These are phyloP conservation scores for Nadsonia fulvescens DNA, from an alignment of 805 yeast species.

Conservation along the genomic window DNA sequence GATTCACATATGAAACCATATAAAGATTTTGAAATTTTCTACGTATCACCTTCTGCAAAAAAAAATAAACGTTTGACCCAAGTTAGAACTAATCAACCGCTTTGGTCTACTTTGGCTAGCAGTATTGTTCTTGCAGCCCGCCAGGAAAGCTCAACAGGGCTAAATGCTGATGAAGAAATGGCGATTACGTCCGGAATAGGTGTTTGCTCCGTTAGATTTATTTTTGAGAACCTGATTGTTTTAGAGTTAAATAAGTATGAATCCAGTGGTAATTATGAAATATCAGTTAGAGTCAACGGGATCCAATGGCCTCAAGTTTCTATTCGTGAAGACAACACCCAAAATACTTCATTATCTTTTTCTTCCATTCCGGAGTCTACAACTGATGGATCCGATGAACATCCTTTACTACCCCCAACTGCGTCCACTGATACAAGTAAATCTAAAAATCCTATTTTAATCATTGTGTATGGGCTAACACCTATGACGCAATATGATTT, in stretches of 20 bases:
- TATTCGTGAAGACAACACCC: constrained; percentile 16
- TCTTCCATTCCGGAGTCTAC: too few species aligned
- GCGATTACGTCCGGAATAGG: constrained; percentile 4
- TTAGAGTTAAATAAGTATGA: constrained; percentile 13
- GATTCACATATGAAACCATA: constrained; percentile 2
- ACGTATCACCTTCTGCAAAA: constrained; percentile 10
- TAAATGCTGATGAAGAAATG: constrained; percentile 2
- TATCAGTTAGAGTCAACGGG: constrained; percentile 33
- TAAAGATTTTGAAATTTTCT: constrained; percentile 10
- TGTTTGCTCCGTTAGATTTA: constrained; percentile 16
- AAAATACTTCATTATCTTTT: neutral
- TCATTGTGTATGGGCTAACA: constrained; percentile 47
- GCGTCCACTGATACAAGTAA: too few species aligned
- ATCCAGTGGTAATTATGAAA: constrained; percentile 21
- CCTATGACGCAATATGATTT: constrained; percentile 49
- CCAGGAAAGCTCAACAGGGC: too few species aligned
- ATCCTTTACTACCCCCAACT: too few species aligned
- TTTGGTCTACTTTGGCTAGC: constrained; percentile 20
- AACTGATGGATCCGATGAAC: too few species aligned
- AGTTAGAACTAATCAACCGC: constrained; percentile 16
- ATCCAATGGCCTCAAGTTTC: constrained; percentile 52
- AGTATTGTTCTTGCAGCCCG: constrained; percentile 19
- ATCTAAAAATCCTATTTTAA: constrained; percentile 20
- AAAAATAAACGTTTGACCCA: constrained; percentile 15
- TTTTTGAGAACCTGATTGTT: constrained; percentile 17